phyloP scores from a whole-genome alignment of 805 yeast species.

The Blastobotrys robertii region DNA sequence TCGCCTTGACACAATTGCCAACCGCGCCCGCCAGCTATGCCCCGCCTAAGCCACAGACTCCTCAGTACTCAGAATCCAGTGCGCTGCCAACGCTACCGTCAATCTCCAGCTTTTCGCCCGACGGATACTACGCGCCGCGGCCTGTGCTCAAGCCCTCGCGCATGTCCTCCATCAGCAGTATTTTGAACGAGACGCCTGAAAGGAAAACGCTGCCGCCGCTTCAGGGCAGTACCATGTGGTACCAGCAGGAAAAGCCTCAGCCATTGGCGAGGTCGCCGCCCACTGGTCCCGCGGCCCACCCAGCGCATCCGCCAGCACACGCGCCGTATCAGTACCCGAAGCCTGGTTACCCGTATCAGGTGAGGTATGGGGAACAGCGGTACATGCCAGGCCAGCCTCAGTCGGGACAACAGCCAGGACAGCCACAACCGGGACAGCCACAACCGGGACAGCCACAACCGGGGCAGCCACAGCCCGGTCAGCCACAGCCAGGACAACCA shows the following conservation, averaged over 20 bases:
- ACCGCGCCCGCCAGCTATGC: too few species aligned
- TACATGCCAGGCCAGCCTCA: background rate
- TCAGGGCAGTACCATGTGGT: background rate
- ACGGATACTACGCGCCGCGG: slow-evolving; percentile 7
- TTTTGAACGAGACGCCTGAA: slow-evolving; percentile 9
- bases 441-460: background rate
- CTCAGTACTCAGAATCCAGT: background rate
- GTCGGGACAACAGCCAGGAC: slow-evolving; percentile 1
- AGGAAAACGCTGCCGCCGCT: slow-evolving; percentile 4
- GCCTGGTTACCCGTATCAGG: background rate
- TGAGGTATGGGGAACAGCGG: too few species aligned
- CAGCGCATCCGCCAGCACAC: background rate
- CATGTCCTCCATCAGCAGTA: slow-evolving; percentile 10
- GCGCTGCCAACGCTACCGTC: background rate
- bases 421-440: background rate
- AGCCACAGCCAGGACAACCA: background rate
- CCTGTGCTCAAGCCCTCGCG: slow-evolving; percentile 16
- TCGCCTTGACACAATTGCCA: background rate
- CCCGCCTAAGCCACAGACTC: background rate
- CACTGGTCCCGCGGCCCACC: background rate
- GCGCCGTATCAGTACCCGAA: background rate
- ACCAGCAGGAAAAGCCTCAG: background rate
- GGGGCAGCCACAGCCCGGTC: background rate
- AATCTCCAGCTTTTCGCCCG: background rate
- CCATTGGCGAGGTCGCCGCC: background rate